Conservation (phyloP, 768 basidiomycete species). For the Lactarius pseudohatsudake region DNA sequence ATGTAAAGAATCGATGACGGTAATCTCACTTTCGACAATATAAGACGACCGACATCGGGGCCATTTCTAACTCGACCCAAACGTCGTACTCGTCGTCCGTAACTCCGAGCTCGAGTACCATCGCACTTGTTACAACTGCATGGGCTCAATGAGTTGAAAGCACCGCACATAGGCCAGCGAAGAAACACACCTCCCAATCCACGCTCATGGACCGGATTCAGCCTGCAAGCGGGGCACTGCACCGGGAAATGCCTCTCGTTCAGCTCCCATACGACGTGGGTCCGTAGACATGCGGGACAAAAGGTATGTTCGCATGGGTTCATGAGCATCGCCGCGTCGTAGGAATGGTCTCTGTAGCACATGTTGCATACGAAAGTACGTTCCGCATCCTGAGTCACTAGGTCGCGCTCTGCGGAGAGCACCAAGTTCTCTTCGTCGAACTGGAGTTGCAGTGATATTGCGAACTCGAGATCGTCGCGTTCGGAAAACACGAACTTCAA, state of each 20-base stretch:
- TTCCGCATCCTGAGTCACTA: not conserved
- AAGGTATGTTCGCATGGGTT: not conserved
- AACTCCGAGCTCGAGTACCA: slow-evolving; percentile 6
- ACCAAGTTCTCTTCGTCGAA: slow-evolving; percentile 8
- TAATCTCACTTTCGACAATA: slow-evolving; percentile 2
- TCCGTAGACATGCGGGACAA: slow-evolving; percentile 1
- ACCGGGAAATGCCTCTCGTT: slow-evolving; percentile 2
- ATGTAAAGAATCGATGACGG: not conserved
- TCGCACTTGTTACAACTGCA: not conserved
- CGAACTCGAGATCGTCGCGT: not conserved
- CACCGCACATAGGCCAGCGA: not conserved
- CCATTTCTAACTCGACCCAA: slow-evolving; percentile 9
- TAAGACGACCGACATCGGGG: not conserved
- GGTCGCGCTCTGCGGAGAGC: not conserved
- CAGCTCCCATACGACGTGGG: not conserved
- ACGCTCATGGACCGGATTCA: not conserved
- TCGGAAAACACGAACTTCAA: not conserved
- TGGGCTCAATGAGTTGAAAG: not conserved
- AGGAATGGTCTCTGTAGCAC: not conserved
- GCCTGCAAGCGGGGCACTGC: not conserved
- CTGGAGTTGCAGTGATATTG: not conserved
- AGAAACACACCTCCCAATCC: not conserved
- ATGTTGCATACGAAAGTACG: not conserved
- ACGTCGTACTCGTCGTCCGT: slow-evolving; percentile 4
- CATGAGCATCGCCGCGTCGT: not conserved